phyloP scores from a whole-genome alignment of 2,329 filamentous ascomycete genomes.

The Aschersonia sp. region DNA sequence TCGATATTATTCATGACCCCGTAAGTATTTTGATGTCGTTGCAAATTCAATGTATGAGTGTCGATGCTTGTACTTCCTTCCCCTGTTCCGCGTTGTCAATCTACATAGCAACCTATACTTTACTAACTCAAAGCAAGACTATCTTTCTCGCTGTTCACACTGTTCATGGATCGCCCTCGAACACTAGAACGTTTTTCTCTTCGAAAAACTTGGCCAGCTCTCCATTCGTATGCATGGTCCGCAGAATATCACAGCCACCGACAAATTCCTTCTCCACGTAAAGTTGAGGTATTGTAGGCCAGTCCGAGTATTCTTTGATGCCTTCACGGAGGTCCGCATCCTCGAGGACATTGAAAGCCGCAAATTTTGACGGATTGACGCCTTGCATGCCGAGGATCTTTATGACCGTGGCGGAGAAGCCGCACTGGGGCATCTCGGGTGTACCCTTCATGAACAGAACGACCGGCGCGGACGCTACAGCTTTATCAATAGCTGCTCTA shows the following conservation, averaged over 20 bases:
- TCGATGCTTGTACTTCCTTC: too few relatives aligned
- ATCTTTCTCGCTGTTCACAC: too few relatives aligned
- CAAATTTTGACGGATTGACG: constrained; percentile 88
- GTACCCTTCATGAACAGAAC: constrained; percentile 99
- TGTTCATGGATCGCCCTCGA: constrained; percentile 28
- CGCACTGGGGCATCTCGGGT: constrained; percentile 88
- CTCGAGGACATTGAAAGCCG: constrained; percentile 95
- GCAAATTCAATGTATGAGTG: too few relatives aligned
- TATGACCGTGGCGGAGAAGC: constrained; percentile 88
- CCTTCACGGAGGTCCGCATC: constrained; percentile 76
- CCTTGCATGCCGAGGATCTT: constrained; percentile 92
- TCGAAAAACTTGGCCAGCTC: constrained; percentile 84
- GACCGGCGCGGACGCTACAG: constrained; percentile 74
- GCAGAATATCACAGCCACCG: constrained; percentile 92
- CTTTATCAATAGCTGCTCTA: constrained; percentile 74
- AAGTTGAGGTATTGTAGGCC: constrained; percentile 95
- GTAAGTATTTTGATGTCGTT: too few relatives aligned
- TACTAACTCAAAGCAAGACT: too few relatives aligned
- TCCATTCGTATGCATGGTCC: constrained; percentile 94
- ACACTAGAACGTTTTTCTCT: constrained; percentile 68
- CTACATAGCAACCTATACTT: too few relatives aligned
- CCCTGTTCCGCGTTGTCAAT: too few relatives aligned
- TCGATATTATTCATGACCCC: too few relatives aligned
- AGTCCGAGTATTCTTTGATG: constrained; percentile 98
- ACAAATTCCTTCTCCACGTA: constrained; percentile 95